Conservation (phyloP, 805 yeast species). For the Schwanniomyces pseudopolymorphus region DNA sequence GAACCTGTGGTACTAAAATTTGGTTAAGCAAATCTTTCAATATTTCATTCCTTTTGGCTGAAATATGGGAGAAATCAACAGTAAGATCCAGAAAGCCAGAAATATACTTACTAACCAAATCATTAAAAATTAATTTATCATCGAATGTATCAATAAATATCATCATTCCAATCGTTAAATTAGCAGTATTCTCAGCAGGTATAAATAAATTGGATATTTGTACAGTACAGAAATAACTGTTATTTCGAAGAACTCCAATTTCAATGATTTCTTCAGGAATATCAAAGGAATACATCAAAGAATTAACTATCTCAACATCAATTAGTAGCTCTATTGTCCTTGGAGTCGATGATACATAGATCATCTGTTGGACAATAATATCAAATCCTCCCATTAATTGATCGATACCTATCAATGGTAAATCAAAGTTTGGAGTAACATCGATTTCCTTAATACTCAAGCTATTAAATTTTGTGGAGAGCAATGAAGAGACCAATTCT, state of each 20-base stretch:
- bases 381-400: slow-evolving; percentile 9
- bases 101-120: slow-evolving; percentile 35
- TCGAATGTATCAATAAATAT: not conserved
- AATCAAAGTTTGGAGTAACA: not conserved
- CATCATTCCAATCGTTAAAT: not conserved
- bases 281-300: slow-evolving; percentile 23
- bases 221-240: slow-evolving; percentile 13
- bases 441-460: slow-evolving; percentile 6
- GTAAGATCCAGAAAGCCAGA: slow-evolving; percentile 29
- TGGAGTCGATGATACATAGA: slow-evolving; percentile 25
- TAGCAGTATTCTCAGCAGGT: slow-evolving; percentile 3
- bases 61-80: slow-evolving; percentile 26
- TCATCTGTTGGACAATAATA: slow-evolving; percentile 14
- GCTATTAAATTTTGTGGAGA: not conserved
- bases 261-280: slow-evolving; percentile 20
- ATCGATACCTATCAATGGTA: not conserved
- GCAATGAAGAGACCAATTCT: slow-evolving; percentile 9
- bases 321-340: slow-evolving; percentile 23
- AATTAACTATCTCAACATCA: slow-evolving; percentile 32
- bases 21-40: slow-evolving; percentile 13
- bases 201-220: slow-evolving; percentile 21
- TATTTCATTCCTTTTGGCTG: slow-evolving; percentile 11
- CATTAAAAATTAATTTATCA: slow-evolving; percentile 19
- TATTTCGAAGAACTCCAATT: slow-evolving; percentile 10
- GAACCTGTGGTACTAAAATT: slow-evolving; percentile 20